A percentile compares a stretch with the other conserved stretches of the same genome.
phyloP scores from a whole-genome alignment of 495 filamentous ascomycete species.

The Rhypophila decipiens region DNA sequence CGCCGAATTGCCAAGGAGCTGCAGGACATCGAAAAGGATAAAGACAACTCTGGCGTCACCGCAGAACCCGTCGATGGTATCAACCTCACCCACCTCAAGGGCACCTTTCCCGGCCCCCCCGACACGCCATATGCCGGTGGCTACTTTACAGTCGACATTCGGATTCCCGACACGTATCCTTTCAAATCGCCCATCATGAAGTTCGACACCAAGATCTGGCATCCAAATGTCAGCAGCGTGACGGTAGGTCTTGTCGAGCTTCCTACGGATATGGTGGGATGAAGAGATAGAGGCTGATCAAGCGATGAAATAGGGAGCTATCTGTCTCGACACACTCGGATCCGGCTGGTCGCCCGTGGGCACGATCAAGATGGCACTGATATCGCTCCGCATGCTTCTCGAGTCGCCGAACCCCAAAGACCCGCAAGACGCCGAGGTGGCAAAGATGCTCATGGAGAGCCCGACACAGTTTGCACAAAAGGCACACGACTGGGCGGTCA shows the following conservation, averaged over 20 bases:
- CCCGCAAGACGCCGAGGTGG: constrained; percentile 94
- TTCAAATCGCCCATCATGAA: constrained; percentile 90
- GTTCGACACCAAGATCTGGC: constrained; percentile 95
- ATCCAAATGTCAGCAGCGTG: constrained; percentile 93
- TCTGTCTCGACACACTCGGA: constrained; percentile 91
- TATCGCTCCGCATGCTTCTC: constrained; percentile 89
- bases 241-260: constrained; percentile 54
- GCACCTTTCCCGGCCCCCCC: constrained; percentile 79
- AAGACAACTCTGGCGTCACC: constrained; percentile 60
- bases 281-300: neutral
- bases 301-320: constrained; percentile 65
- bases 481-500: constrained; percentile 84
- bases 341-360: constrained; percentile 89
- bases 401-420: constrained; percentile 93
- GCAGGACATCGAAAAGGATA: constrained; percentile 73
- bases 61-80: constrained; percentile 56
- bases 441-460: constrained; percentile 76
- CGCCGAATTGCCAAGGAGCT: constrained; percentile 92
- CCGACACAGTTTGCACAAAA: constrained; percentile 74
- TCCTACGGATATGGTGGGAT: neutral
- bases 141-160: constrained; percentile 74
- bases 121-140: constrained; percentile 94
- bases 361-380: constrained; percentile 89
- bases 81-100: constrained; percentile 79
- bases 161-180: constrained; percentile 83